Evolutionary conservation across 148 eudicot genomes (phyloP).

Genomic region (Camellia granthamiana): DNA sequence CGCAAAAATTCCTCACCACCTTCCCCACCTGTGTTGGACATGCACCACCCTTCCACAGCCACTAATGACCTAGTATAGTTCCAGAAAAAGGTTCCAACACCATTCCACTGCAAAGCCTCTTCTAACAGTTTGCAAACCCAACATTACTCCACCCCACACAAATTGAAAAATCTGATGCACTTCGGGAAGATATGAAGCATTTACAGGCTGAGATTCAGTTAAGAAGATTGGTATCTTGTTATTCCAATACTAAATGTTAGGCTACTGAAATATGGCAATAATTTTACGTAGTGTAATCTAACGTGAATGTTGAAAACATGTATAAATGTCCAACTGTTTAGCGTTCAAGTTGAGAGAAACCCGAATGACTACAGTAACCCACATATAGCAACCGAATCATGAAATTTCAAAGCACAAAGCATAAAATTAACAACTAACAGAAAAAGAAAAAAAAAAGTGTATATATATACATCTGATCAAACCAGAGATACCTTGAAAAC

Average conservation of each 20-base stretch:
- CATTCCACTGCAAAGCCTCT: no score
- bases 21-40: no score
- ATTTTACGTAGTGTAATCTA: not conserved
- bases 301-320: not conserved
- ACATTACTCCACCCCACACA: not conserved
- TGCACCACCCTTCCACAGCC: no score
- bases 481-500: conserved; percentile 51
- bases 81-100: no score
- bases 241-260: not conserved
- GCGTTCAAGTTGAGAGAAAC: not conserved
- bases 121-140: no score
- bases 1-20: no score
- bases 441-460: not conserved
- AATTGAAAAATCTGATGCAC: not conserved
- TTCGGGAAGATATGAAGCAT: not conserved
- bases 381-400: conserved; percentile 3
- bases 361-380: not conserved
- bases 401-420: not conserved
- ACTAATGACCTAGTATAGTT: no score
- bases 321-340: not conserved
- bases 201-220: not conserved
- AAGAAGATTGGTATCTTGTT: not conserved
- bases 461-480: not conserved
- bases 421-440: not conserved
- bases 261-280: not conserved